Evolutionary conservation across 1,284 basidiomycete species (phyloP).

Genomic region (Cryptococcus floricola): DNA sequence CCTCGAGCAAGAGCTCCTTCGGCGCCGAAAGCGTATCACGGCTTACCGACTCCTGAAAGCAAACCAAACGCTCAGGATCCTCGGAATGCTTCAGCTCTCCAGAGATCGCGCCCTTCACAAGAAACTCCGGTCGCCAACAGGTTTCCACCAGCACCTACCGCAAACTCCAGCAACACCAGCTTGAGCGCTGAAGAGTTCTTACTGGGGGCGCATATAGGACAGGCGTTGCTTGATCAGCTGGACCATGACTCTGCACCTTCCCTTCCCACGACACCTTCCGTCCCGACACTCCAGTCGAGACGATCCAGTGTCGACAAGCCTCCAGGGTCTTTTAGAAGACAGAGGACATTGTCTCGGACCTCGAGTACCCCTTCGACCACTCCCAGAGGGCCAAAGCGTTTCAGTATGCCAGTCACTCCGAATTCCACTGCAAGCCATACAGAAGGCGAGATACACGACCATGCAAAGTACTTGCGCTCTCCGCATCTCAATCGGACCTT

Average conservation of each 20-base stretch:
- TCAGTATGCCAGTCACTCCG: background rate
- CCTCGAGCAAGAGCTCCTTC: background rate
- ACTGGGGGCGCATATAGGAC: conserved; percentile 4
- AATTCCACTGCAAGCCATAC: background rate
- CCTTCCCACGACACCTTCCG: background rate
- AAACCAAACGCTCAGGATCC: too few species aligned
- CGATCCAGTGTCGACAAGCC: too few species aligned
- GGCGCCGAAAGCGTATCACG: background rate
- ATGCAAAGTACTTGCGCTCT: conserved; percentile 66
- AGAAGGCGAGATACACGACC: conserved; percentile 20
- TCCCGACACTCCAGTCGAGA: too few species aligned
- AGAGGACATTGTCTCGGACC: too few species aligned
- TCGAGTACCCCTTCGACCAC: conserved; percentile 3
- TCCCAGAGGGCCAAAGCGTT: conserved; percentile 1
- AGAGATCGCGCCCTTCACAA: background rate
- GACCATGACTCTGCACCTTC: conserved; percentile 12
- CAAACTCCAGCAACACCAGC: background rate
- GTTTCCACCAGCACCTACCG: background rate
- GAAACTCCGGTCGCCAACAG: background rate
- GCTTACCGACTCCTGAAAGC: too few species aligned
- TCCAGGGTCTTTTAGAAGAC: too few species aligned
- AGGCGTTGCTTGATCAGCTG: conserved; percentile 18
- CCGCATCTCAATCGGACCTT: conserved; percentile 77
- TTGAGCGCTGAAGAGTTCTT: conserved; percentile 5
- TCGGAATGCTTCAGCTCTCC: background rate